Evolutionary conservation across 768 basidiomycete genomes (phyloP).

Genomic region (Xerocomus brunneocitrinus): DNA sequence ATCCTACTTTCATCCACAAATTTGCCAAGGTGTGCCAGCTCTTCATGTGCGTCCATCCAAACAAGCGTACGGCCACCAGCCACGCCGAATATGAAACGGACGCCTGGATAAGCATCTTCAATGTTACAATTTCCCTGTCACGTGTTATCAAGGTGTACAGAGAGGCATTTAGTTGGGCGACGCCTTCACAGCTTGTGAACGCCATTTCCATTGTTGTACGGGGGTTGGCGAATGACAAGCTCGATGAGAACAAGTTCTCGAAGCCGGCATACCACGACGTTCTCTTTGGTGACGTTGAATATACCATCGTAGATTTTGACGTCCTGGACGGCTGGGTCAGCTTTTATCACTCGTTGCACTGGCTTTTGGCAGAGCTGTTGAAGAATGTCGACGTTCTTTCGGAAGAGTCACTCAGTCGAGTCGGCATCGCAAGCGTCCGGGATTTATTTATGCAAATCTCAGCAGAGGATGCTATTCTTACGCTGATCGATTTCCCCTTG

Average conservation of each 20-base stretch:
- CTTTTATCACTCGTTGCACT: conserved; percentile 90
- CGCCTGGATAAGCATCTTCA: conserved; percentile 97
- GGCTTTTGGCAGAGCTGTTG: conserved; percentile 84
- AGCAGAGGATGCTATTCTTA: conserved; percentile 65
- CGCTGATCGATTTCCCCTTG: conserved; percentile 83
- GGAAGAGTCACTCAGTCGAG: conserved; percentile 46
- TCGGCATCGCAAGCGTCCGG: conserved; percentile 51
- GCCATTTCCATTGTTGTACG: conserved; percentile 68
- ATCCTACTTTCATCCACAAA: conserved; percentile 60
- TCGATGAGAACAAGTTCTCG: conserved; percentile 63
- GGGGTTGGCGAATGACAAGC: conserved; percentile 59
- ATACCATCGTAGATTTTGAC: conserved; percentile 68
- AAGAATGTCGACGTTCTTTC: conserved; percentile 73
- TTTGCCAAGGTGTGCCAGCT: conserved; percentile 78
- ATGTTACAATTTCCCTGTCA: conserved; percentile 85
- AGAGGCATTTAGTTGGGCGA: conserved; percentile 66
- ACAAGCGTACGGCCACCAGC: conserved; percentile 70
- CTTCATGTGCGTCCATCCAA: conserved; percentile 93
- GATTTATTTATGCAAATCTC: conserved; percentile 60
- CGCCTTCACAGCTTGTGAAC: conserved; percentile 52
- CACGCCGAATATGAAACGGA: conserved; percentile 98
- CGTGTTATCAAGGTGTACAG: conserved; percentile 88
- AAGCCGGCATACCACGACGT: conserved; percentile 63
- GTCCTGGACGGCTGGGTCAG: conserved; percentile 80
- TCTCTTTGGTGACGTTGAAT: conserved; percentile 53